Percentiles rank a stretch among this genome's conserved stretches.
Evolutionary conservation across 768 basidiomycete genomes (phyloP).

Genomic region (Cystofilobasidium ferigula): DNA sequence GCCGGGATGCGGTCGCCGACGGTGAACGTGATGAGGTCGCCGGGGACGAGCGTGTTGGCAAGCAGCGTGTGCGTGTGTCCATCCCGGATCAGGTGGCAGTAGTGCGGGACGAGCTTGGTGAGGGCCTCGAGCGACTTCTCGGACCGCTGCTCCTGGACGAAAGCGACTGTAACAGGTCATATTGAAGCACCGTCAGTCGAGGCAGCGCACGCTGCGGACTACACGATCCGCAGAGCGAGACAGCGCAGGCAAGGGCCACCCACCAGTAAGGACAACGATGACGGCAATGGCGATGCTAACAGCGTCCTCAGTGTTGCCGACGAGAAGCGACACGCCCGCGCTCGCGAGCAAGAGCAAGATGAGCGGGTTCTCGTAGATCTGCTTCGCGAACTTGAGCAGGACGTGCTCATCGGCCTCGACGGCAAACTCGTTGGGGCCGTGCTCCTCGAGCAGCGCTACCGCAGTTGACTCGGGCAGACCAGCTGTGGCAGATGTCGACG

Average conservation of each 20-base stretch:
- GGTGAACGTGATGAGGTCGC: conserved; percentile 76
- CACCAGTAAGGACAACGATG: conserved; percentile 83
- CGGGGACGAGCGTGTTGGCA: conserved; percentile 92
- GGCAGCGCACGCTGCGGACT: no score
- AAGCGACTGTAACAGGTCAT: conserved; percentile 52
- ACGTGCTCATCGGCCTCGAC: conserved; percentile 70
- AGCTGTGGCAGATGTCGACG: conserved; percentile 34
- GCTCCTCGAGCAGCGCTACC: conserved; percentile 50
- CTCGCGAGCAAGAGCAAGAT: conserved; percentile 84
- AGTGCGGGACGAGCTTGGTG: conserved; percentile 71
- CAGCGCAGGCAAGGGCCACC: conserved; percentile 28
- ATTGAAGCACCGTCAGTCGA: background rate
- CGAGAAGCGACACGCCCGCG: conserved; percentile 72
- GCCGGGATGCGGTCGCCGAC: conserved; percentile 92
- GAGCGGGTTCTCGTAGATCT: conserved; percentile 87
- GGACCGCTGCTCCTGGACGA: conserved; percentile 87
- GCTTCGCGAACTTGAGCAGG: conserved; percentile 80
- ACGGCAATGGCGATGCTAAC: conserved; percentile 86
- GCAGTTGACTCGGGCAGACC: conserved; percentile 60
- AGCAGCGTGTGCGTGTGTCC: conserved; percentile 64
- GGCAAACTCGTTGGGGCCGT: conserved; percentile 91
- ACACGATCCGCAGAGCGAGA: background rate
- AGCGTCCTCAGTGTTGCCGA: conserved; percentile 95
- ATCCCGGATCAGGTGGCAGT: conserved; percentile 81
- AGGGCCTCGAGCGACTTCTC: conserved; percentile 89